Evolutionary conservation across 352 stramenopile genomes (phyloP).

Genomic region (Globisporangium sylvaticum): DNA sequence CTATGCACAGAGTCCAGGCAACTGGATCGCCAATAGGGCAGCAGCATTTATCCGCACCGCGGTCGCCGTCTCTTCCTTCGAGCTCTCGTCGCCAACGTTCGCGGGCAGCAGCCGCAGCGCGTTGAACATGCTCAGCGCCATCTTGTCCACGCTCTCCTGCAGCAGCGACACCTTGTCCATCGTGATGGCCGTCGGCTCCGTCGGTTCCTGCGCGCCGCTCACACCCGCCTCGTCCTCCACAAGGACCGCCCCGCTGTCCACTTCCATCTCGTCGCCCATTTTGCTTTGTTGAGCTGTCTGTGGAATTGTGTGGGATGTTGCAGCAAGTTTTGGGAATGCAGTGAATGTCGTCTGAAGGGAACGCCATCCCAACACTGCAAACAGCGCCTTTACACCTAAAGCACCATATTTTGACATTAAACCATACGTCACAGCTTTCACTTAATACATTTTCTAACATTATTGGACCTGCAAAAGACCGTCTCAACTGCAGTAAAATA

Average conservation of each 20-base stretch:
- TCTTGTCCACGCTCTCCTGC: constrained; percentile 84
- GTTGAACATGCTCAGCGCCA: constrained; percentile 88
- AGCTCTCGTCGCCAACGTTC: constrained; percentile 37
- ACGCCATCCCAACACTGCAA: not conserved
- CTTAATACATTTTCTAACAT: not conserved
- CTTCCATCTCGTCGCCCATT: constrained; percentile 15
- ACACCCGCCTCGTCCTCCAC: constrained; percentile 10
- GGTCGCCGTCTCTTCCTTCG: constrained; percentile 51
- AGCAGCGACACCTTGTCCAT: constrained; percentile 81
- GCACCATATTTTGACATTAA: not conserved
- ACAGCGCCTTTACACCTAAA: not conserved
- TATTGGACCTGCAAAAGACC: too few relatives aligned
- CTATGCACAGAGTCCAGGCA: not conserved
- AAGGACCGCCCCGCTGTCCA: constrained; percentile 3
- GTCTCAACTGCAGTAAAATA: too few relatives aligned
- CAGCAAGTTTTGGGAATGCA: not conserved
- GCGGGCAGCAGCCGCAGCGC: constrained; percentile 70
- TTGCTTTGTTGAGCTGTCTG: not conserved
- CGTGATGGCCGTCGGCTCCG: constrained; percentile 16
- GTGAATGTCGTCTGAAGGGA: not conserved
- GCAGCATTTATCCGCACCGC: constrained; percentile 26
- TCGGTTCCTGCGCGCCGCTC: constrained; percentile 14
- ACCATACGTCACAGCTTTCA: not conserved
- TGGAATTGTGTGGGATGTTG: not conserved
- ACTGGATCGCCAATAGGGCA: not conserved